phyloP scores from a whole-genome alignment of 805 yeast genomes.

The Kazachstania africana region DNA sequence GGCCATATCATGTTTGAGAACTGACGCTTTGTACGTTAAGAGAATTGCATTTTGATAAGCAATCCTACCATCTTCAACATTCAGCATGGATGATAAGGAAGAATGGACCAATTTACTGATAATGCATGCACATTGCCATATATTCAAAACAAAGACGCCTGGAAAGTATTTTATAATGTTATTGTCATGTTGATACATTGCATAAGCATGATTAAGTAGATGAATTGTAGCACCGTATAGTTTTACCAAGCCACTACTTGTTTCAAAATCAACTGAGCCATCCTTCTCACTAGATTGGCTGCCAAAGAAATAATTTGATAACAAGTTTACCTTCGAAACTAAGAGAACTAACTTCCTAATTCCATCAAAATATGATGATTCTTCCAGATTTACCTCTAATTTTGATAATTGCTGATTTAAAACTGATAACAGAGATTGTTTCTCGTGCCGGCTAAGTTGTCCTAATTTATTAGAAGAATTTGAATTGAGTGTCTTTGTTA shows the following conservation, averaged over 20 bases:
- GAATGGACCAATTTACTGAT: slow-evolving; percentile 73
- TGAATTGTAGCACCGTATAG: slow-evolving; percentile 73
- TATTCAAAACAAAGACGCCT: slow-evolving; percentile 62
- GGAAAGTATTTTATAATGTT: slow-evolving; percentile 70
- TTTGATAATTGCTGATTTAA: slow-evolving; percentile 65
- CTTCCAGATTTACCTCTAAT: slow-evolving; percentile 42
- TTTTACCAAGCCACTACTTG: slow-evolving; percentile 60
- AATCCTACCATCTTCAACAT: slow-evolving; percentile 57
- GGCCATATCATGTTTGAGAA: slow-evolving; percentile 84
- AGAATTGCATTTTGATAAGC: slow-evolving; percentile 57
- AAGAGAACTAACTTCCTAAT: slow-evolving; percentile 56
- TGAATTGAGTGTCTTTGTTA: slow-evolving; percentile 63
- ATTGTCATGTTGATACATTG: slow-evolving; percentile 47
- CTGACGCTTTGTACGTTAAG: slow-evolving; percentile 66
- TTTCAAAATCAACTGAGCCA: slow-evolving; percentile 36
- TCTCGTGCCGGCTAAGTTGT: slow-evolving; percentile 53
- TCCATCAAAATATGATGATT: slow-evolving; percentile 42
- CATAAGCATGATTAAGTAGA: slow-evolving; percentile 53
- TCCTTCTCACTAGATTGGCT: slow-evolving; percentile 3
- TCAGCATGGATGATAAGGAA: slow-evolving; percentile 52
- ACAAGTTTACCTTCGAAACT: slow-evolving; percentile 69
- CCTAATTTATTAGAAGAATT: slow-evolving; percentile 59
- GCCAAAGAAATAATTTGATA: slow-evolving; percentile 73
- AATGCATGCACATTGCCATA: slow-evolving; percentile 89
- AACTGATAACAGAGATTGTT: slow-evolving; percentile 62